A percentile compares a stretch with the other conserved stretches of the same genome.
These are phyloP conservation scores for Podaxis carcinomalis DNA, from an alignment of 768 basidiomycete genomes.

Conservation along the genomic window DNA sequence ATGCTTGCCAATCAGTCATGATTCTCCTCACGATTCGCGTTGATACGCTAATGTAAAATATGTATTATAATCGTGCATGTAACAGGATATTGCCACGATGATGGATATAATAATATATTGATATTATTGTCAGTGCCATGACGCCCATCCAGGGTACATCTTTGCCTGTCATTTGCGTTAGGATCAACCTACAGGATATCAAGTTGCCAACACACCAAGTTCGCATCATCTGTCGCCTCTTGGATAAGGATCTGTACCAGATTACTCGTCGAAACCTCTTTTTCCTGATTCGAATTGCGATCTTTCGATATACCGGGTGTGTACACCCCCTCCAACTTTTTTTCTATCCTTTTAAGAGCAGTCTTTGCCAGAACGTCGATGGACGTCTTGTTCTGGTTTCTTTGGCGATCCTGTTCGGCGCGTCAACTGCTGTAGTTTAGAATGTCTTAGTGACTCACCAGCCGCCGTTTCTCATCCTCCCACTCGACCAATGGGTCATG, in stretches of 20 bases:
- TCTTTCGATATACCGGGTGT: slow-evolving; percentile 42
- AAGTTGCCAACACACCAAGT: slow-evolving; percentile 43
- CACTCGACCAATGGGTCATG: slow-evolving; percentile 97
- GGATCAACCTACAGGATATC: background rate
- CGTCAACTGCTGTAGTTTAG: background rate
- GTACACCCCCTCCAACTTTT: slow-evolving; percentile 76
- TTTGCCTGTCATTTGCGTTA: slow-evolving; percentile 47
- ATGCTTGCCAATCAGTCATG: slow-evolving; percentile 30
- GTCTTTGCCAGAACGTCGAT: slow-evolving; percentile 67
- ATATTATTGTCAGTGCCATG: slow-evolving; percentile 54
- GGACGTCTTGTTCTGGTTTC: slow-evolving; percentile 43
- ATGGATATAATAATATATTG: background rate
- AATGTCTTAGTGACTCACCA: slow-evolving; percentile 31
- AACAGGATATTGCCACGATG: slow-evolving; percentile 5
- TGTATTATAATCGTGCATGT: background rate
- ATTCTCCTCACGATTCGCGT: background rate
- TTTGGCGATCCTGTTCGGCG: slow-evolving; percentile 38
- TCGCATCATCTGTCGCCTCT: slow-evolving; percentile 71
- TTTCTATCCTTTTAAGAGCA: slow-evolving; percentile 76
- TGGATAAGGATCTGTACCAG: slow-evolving; percentile 90
- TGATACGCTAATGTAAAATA: background rate
- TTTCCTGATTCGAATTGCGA: slow-evolving; percentile 30
- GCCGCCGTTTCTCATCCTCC: slow-evolving; percentile 76
- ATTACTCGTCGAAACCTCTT: slow-evolving; percentile 71
- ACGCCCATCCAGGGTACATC: slow-evolving; percentile 91